phyloP scores from a whole-genome alignment of 2,329 filamentous ascomycete species.

The Fusarium sarcochroum region DNA sequence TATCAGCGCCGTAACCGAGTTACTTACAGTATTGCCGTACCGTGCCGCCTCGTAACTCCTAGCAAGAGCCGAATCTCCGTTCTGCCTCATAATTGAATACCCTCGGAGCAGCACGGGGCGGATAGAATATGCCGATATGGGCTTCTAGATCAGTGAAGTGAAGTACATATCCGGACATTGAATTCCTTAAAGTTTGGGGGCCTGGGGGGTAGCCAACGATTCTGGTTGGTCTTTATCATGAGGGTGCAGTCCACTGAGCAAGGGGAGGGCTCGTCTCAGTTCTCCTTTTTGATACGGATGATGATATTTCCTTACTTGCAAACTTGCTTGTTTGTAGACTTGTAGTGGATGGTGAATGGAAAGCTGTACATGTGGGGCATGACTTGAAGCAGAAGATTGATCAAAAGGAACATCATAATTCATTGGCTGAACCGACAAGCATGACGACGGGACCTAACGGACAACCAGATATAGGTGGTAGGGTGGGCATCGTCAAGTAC shows the following conservation, averaged over 20 bases:
- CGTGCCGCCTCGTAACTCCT: constrained; percentile 11
- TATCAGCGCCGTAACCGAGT: constrained; percentile 9
- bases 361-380: constrained; percentile 14
- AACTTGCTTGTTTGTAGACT: constrained; percentile 11
- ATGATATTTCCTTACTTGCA: constrained; percentile 19
- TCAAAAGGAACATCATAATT: not conserved
- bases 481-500: constrained; percentile 27
- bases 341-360: constrained; percentile 19
- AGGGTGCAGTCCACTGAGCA: constrained; percentile 11
- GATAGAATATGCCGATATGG: constrained; percentile 7
- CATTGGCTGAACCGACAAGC: constrained; percentile 32
- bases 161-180: constrained; percentile 31
- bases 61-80: constrained; percentile 10
- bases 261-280: not conserved
- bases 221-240: constrained; percentile 16
- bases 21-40: constrained; percentile 32
- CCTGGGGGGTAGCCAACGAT: constrained; percentile 20
- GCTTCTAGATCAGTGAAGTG: constrained; percentile 1
- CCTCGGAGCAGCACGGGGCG: constrained; percentile 41
- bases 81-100: constrained; percentile 15
- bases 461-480: constrained; percentile 29
- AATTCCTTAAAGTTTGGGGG: constrained; percentile 37
- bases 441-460: constrained; percentile 34
- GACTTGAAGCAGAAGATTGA: not conserved
- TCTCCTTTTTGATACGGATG: constrained; percentile 5